These are phyloP conservation scores for Cercophora newfieldiana DNA, from an alignment of 495 filamentous ascomycete species.

Conservation along the genomic window DNA sequence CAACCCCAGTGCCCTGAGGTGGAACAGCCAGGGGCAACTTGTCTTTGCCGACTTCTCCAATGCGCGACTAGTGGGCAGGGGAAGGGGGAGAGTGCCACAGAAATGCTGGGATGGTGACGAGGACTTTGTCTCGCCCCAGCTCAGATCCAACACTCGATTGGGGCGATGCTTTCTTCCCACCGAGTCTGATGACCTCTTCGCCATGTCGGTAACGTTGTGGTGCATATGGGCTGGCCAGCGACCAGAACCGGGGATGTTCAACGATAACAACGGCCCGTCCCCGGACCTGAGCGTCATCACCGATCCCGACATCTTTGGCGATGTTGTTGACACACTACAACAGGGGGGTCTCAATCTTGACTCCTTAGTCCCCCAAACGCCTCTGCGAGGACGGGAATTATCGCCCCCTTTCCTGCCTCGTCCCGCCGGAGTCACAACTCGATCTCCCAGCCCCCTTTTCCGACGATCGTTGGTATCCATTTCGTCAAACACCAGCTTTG, in stretches of 20 bases:
- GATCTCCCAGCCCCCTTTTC: background rate
- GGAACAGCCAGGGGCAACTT: background rate
- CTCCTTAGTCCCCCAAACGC: background rate
- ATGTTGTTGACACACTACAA: slow-evolving; percentile 6
- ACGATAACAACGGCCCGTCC: background rate
- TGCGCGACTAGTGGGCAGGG: background rate
- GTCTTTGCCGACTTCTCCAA: slow-evolving; percentile 8
- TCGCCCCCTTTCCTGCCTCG: background rate
- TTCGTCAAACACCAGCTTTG: background rate
- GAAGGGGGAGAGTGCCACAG: background rate
- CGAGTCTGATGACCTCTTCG: slow-evolving; percentile 12
- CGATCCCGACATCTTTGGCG: slow-evolving; percentile 8
- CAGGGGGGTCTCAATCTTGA: slow-evolving; percentile 8
- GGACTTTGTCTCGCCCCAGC: slow-evolving; percentile 6
- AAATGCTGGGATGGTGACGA: slow-evolving; percentile 1
- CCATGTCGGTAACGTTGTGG: slow-evolving; percentile 13
- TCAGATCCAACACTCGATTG: background rate
- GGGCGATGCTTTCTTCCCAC: slow-evolving; percentile 3
- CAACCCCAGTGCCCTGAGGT: slow-evolving; percentile 9
- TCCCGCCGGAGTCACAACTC: background rate
- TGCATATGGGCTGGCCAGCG: slow-evolving; percentile 9
- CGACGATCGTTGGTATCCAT: background rate
- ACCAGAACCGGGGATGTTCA: slow-evolving; percentile 6
- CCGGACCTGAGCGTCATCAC: slow-evolving; percentile 14
- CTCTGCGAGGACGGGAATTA: background rate